Conservation (phyloP, 2,329 filamentous ascomycete genomes). For the Stagonosporopsis cucurbitacearum region DNA sequence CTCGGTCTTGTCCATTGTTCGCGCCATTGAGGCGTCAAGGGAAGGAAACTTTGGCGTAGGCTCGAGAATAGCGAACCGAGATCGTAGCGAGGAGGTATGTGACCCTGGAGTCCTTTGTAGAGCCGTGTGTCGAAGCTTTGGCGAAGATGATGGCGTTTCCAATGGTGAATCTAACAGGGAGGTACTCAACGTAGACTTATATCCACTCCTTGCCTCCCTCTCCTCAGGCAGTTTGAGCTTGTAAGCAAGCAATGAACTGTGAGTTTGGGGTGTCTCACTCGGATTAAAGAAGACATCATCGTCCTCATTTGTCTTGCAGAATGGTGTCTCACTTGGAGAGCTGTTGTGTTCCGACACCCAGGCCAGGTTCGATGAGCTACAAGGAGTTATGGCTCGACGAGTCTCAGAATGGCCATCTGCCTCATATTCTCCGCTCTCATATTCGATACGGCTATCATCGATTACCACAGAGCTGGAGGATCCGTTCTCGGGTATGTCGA, state of each 20-base stretch:
- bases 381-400: neutral
- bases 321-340: neutral
- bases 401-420: neutral
- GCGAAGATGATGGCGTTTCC: neutral
- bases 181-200: neutral
- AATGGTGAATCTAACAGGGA: neutral
- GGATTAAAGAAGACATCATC: constrained; percentile 4
- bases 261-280: neutral
- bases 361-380: neutral
- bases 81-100: neutral
- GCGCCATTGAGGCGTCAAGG: neutral
- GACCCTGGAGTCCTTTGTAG: neutral
- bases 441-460: neutral
- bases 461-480: neutral
- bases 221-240: neutral
- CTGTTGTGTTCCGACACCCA: neutral
- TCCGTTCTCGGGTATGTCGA: neutral
- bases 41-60: neutral
- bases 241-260: neutral
- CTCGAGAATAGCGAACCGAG: neutral
- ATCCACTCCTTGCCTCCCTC: neutral
- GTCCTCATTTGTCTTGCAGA: neutral
- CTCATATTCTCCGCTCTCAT: neutral
- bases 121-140: constrained; percentile 10
- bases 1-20: neutral